These are phyloP conservation scores for Cantharellus anzutake DNA, from an alignment of 768 basidiomycete species.

Conservation along the genomic window DNA sequence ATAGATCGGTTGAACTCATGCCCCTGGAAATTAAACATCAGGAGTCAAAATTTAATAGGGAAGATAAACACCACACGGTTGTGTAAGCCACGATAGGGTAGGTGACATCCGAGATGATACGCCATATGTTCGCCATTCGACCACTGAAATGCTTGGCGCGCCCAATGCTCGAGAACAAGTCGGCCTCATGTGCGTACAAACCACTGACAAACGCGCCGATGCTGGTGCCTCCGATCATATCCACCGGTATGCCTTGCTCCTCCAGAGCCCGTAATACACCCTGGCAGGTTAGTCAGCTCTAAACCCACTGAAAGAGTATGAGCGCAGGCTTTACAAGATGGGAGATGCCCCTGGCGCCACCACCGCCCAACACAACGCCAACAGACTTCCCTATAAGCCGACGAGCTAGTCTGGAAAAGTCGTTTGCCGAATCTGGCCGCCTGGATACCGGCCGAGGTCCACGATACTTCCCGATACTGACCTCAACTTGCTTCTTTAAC, in stretches of 20 bases:
- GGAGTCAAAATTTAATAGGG: neutral
- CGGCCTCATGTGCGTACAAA: slow-evolving; percentile 85
- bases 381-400: slow-evolving; percentile 84
- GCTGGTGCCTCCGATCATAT: slow-evolving; percentile 83
- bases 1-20: slow-evolving; percentile 90
- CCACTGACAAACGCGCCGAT: slow-evolving; percentile 89
- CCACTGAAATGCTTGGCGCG: slow-evolving; percentile 79
- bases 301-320: neutral
- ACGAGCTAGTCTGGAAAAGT: slow-evolving; percentile 82
- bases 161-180: slow-evolving; percentile 67
- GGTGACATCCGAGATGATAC: slow-evolving; percentile 82
- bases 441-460: slow-evolving; percentile 41
- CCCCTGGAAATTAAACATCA: slow-evolving; percentile 33
- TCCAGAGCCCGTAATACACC: slow-evolving; percentile 86
- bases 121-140: slow-evolving; percentile 86
- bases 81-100: slow-evolving; percentile 88
- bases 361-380: slow-evolving; percentile 88
- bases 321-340: slow-evolving; percentile 30
- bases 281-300: slow-evolving; percentile 19
- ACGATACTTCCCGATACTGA: slow-evolving; percentile 73
- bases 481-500: slow-evolving; percentile 83
- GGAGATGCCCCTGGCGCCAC: slow-evolving; percentile 82
- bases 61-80: slow-evolving; percentile 28
- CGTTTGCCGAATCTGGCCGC: slow-evolving; percentile 65
- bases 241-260: slow-evolving; percentile 83